Conservation (phyloP, 352 stramenopile species). For the Pythium aristosporum region DNA sequence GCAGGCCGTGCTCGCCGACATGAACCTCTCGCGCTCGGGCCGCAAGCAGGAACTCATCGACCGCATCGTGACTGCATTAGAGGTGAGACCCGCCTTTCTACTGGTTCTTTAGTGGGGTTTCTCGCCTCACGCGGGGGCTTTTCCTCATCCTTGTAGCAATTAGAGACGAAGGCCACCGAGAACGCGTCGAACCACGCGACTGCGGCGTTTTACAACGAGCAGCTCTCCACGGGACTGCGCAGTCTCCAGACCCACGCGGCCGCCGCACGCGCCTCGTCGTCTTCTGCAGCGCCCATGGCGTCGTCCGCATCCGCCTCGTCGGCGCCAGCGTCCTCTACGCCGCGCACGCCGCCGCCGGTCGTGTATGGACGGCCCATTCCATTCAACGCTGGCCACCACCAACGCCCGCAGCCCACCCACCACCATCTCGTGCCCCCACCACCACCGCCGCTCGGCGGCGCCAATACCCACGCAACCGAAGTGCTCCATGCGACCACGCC, state of each 20-base stretch:
- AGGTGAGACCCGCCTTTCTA: constrained; percentile 33
- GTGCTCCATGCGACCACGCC: constrained; percentile 35
- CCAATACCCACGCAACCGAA: constrained; percentile 27
- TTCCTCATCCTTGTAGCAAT: constrained; percentile 29
- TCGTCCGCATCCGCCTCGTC: neutral
- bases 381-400: constrained; percentile 8
- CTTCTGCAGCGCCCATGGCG: neutral
- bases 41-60: constrained; percentile 81
- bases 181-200: constrained; percentile 45
- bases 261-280: constrained; percentile 6
- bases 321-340: neutral
- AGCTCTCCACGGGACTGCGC: constrained; percentile 40
- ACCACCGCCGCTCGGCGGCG: neutral
- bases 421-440: constrained; percentile 16
- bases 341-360: neutral
- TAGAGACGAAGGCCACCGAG: constrained; percentile 49
- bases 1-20: constrained; percentile 62
- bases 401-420: constrained; percentile 1
- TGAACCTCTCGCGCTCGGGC: constrained; percentile 68
- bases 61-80: constrained; percentile 58
- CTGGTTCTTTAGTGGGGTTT: neutral
- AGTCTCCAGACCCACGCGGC: constrained; percentile 50
- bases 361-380: constrained; percentile 20
- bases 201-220: constrained; percentile 55
- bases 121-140: neutral